These are phyloP conservation scores for Barnettozyma populi DNA, from an alignment of 805 yeast species.

Conservation along the genomic window DNA sequence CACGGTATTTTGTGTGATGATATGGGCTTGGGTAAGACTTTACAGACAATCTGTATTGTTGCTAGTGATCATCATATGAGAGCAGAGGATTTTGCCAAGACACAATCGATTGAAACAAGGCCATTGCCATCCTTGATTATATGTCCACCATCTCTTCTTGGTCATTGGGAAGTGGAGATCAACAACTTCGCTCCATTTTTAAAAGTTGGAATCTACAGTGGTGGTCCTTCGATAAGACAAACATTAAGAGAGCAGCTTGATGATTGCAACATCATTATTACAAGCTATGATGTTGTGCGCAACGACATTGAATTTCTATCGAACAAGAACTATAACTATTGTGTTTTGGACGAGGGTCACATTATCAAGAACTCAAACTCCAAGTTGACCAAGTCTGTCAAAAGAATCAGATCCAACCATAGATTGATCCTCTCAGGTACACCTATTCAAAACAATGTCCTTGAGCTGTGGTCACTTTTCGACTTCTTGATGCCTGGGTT, in stretches of 20 bases:
- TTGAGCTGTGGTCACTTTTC: conserved; percentile 95
- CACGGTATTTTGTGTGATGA: conserved; percentile 99
- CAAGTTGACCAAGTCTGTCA: conserved; percentile 84
- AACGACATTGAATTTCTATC: conserved; percentile 72
- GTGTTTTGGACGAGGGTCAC: conserved; percentile 97
- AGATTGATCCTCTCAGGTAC: conserved; percentile 91
- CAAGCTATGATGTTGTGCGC: conserved; percentile 94
- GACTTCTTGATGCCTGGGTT: conserved; percentile 99
- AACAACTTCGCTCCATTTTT: conserved; percentile 85
- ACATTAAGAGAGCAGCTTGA: conserved; percentile 47
- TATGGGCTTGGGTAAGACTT: conserved; percentile 97
- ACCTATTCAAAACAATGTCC: conserved; percentile 94
- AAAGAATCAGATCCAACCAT: conserved; percentile 78
- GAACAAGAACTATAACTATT: conserved; percentile 73
- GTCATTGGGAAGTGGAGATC: conserved; percentile 98
- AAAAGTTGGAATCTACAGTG: conserved; percentile 81
- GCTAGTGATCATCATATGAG: conserved; percentile 92
- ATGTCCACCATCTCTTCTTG: conserved; percentile 96
- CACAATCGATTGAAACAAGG: conserved; percentile 60
- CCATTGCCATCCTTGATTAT: conserved; percentile 79
- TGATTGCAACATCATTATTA: conserved; percentile 77
- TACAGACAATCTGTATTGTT: conserved; percentile 94
- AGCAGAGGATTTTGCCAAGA: conserved; percentile 55
- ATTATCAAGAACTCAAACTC: conserved; percentile 89
- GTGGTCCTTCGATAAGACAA: conserved; percentile 74